Evolutionary conservation across 2,329 filamentous ascomycete genomes (phyloP).

Genomic region (Pseudogymnoascus sp.): DNA sequence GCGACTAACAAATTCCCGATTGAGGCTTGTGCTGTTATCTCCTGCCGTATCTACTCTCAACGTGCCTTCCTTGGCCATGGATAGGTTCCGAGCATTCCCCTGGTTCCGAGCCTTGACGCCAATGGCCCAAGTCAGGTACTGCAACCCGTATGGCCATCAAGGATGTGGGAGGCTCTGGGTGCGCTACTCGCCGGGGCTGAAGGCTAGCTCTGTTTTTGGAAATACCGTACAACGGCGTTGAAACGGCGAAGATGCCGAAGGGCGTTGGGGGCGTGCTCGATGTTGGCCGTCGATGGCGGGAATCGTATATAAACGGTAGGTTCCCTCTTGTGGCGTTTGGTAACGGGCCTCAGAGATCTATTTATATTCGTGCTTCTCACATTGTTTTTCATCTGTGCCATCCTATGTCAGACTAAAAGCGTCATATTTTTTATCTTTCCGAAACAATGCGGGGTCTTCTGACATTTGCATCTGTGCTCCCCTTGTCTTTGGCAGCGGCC

Average conservation of each 20-base stretch:
- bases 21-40: background rate
- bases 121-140: background rate
- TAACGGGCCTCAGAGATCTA: background rate
- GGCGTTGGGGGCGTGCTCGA: background rate
- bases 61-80: background rate
- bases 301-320: background rate
- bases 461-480: background rate
- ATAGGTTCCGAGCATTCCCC: background rate
- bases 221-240: background rate
- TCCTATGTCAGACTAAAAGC: background rate
- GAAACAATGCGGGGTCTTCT: background rate
- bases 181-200: background rate
- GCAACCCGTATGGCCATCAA: background rate
- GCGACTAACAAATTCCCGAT: background rate
- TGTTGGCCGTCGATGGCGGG: background rate
- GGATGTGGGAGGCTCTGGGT: background rate
- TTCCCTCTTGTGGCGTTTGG: background rate
- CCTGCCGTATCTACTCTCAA: background rate
- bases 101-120: background rate
- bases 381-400: background rate
- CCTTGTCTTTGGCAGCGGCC: background rate
- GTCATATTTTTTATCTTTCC: background rate
- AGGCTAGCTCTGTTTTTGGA: background rate
- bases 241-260: background rate
- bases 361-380: background rate